A percentile compares a stretch with the other conserved stretches of the same genome.
These are phyloP conservation scores for Golubevia sp. DNA, from an alignment of 1,284 basidiomycete genomes.

Conservation along the genomic window DNA sequence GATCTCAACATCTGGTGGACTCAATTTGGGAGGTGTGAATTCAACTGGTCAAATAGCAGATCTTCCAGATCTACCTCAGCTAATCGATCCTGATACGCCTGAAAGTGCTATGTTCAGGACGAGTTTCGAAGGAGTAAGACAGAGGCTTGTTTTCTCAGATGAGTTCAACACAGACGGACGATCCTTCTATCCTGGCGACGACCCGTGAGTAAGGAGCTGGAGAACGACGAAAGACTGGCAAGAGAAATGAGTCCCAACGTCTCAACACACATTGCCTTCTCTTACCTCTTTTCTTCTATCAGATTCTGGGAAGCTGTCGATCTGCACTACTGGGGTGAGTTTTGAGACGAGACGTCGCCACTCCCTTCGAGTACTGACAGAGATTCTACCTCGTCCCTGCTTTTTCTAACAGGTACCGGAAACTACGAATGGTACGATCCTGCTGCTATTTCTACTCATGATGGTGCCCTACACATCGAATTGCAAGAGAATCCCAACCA, in stretches of 20 bases:
- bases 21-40: conserved; percentile 32
- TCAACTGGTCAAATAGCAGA: conserved; percentile 37
- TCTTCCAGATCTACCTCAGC: conserved; percentile 24
- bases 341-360: too few species aligned
- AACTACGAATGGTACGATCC: conserved; percentile 54
- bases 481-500: conserved; percentile 39
- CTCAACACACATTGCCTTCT: not conserved
- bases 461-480: conserved; percentile 40
- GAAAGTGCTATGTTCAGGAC: conserved; percentile 14
- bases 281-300: too few species aligned
- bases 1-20: conserved; percentile 10
- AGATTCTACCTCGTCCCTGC: not conserved
- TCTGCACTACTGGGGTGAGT: conserved; percentile 47
- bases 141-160: conserved; percentile 54
- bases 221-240: conserved; percentile 1
- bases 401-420: not conserved
- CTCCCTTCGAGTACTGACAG: conserved; percentile 31
- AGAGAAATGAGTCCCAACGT: too few species aligned
- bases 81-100: conserved; percentile 63
- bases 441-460: conserved; percentile 40
- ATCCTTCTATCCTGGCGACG: conserved; percentile 56
- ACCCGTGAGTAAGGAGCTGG: conserved; percentile 17
- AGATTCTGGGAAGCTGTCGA: conserved; percentile 54
- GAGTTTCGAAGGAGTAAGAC: conserved; percentile 29
- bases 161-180: conserved; percentile 56